These are phyloP conservation scores for Agastache rugosa DNA, from an alignment of 257 asterid genomes.

Conservation along the genomic window DNA sequence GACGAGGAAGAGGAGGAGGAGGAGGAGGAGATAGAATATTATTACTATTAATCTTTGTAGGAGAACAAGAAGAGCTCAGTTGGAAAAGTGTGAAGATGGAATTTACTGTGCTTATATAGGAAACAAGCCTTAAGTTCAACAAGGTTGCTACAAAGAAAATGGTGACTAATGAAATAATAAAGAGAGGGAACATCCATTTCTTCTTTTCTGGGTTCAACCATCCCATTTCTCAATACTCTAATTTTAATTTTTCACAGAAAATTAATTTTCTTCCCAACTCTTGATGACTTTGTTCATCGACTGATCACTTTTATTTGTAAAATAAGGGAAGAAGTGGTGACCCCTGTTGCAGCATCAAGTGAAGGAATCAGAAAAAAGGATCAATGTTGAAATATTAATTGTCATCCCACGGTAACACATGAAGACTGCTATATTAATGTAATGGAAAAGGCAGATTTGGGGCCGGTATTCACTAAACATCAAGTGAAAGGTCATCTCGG, in stretches of 20 bases:
- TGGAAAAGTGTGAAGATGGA: constrained; percentile 46
- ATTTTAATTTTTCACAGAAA: not conserved
- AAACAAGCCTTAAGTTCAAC: constrained; percentile 52
- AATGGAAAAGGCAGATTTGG: too few species aligned
- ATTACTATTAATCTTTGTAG: not conserved
- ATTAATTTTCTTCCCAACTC: not conserved
- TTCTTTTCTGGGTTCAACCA: constrained; percentile 51
- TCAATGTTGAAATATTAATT: not conserved
- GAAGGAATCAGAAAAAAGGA: constrained; percentile 19
- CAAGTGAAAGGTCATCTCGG: not conserved
- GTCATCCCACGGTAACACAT: not conserved
- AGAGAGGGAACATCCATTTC: constrained; percentile 55
- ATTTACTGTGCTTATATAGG: constrained; percentile 47
- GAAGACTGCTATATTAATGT: not conserved
- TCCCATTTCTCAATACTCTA: constrained; percentile 46
- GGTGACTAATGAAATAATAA: constrained; percentile 43
- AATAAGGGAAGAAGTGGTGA: not conserved
- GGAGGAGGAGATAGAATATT: not conserved
- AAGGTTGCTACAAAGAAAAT: constrained; percentile 49
- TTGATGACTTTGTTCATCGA: not conserved
- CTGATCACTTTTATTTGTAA: not conserved
- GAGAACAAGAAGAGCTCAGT: constrained; percentile 11
- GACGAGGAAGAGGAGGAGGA: not conserved
- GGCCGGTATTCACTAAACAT: too few species aligned
- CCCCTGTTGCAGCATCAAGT: constrained; percentile 17